Evolutionary conservation across 2,329 filamentous ascomycete genomes (phyloP), one percentile per base, ranked within the genome.

Genomic region (Neocatenulostroma microsporum): DNA sequence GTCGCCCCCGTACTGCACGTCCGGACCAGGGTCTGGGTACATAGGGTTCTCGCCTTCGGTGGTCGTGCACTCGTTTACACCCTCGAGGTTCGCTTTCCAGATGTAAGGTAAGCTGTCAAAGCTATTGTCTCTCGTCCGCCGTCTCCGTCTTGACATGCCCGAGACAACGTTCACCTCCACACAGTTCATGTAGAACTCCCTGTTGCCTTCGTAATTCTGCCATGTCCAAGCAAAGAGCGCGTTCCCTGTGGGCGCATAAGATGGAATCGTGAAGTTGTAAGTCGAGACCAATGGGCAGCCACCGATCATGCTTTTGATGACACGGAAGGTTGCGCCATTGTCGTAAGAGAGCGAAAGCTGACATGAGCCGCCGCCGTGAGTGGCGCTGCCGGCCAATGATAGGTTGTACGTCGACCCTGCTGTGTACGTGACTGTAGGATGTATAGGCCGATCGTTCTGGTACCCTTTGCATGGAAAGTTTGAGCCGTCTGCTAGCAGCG

Each of bases 161-260:
- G 48, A 30, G 1, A 62, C 9, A 15, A 45, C 36, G 10, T 21
- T 24, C 14, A 46, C 25, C 11, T 21, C 69, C 6, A 84, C 83
- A 55, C 84, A 91, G 17, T 86, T 85, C 80, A 86, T 86, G 72
- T 91, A 91, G 74, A 83, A 84, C 59, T 89, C 84, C 31, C 84
- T 73, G 63, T 87, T 87, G 18, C 84, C 83, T 9, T 44, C 35
- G 17, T 52, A 43, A 37, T 62, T 61, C 45, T 56, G 51, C 63
- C 63, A 67, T 11, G 76, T 78, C 84, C 84, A 89, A 24, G 78
- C 76, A 34, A 88, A 73, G 29, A 88, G 58, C 39, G 76, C 80
- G 21, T 78, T 52, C 3, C 73, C 61, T 61, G 67, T 42, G n/a
- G 76, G 75, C 1, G 76, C 74, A 46, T 80, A 76, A 2, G 62